These are phyloP conservation scores for Tagetes patula DNA, from an alignment of 129 eudicot genomes.

Conservation along the genomic window DNA sequence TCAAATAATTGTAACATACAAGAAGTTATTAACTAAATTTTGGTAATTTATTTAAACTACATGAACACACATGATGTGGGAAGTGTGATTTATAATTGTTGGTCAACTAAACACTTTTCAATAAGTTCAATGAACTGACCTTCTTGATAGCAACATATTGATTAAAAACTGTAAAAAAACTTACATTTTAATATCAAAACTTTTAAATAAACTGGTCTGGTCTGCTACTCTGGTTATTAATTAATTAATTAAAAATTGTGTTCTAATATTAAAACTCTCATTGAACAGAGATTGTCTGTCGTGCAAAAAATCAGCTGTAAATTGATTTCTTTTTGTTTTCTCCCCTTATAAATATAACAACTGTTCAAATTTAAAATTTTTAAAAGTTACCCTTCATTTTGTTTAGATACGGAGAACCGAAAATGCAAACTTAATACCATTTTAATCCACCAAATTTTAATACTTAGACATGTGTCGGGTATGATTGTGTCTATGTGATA, in stretches of 20 bases:
- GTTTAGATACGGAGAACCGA: background rate
- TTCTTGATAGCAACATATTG: background rate
- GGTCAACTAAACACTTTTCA: slow-evolving; percentile 22
- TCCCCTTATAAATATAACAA: background rate
- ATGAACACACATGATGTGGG: slow-evolving; percentile 11
- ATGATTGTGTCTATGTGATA: no score
- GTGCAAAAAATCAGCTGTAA: background rate
- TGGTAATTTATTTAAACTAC: background rate
- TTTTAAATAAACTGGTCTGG: background rate
- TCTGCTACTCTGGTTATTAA: background rate
- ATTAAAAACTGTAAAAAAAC: background rate
- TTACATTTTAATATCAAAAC: background rate
- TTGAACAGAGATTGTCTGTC: slow-evolving; percentile 6
- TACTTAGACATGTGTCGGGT: background rate
- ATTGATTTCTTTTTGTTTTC: background rate
- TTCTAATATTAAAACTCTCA: background rate
- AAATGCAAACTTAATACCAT: background rate
- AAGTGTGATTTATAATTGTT: background rate
- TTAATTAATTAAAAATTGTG: background rate
- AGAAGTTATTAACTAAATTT: no score
- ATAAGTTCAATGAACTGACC: background rate
- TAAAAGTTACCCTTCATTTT: background rate
- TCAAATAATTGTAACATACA: no score
- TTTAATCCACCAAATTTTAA: background rate
- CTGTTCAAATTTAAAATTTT: background rate